phyloP scores from a whole-genome alignment of 169 alveolate genomes.

The Eimeria maxima region DNA sequence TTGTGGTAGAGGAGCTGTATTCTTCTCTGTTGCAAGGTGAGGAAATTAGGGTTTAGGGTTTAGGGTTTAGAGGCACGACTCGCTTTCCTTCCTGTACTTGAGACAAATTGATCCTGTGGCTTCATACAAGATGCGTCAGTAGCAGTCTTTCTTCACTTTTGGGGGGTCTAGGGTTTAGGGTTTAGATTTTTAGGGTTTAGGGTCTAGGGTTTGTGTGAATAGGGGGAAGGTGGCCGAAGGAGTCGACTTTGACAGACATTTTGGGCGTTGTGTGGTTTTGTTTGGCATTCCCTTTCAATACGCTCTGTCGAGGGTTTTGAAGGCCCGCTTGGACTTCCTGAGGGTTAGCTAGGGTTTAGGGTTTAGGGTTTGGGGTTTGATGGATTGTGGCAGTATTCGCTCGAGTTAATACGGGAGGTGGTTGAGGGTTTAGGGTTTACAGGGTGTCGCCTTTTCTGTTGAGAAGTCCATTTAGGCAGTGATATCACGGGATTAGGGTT shows the following conservation, averaged over 20 bases:
- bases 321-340: constrained; percentile 94
- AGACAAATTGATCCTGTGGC: background rate
- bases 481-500: constrained; percentile 65
- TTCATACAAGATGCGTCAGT: background rate
- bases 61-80: background rate
- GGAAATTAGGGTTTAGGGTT: constrained; percentile 30
- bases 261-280: constrained; percentile 98
- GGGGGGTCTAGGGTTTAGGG: too few species aligned
- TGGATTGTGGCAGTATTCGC: too few species aligned
- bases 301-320: constrained; percentile 95
- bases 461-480: too few species aligned
- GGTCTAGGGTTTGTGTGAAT: background rate
- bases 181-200: constrained; percentile 49
- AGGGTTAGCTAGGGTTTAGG: constrained; percentile 77
- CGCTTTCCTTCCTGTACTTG: too few species aligned
- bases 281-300: constrained; percentile 98
- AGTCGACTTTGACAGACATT: constrained; percentile 99
- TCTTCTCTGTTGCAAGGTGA: constrained; percentile 95
- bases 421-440: constrained; percentile 28
- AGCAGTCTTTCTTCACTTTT: background rate
- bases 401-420: too few species aligned
- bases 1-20: constrained; percentile 98
- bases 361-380: constrained; percentile 61
- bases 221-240: constrained; percentile 99
- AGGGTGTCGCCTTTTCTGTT: background rate